phyloP scores from a whole-genome alignment of 2,329 filamentous ascomycete genomes.

The Scedosporium boydii region DNA sequence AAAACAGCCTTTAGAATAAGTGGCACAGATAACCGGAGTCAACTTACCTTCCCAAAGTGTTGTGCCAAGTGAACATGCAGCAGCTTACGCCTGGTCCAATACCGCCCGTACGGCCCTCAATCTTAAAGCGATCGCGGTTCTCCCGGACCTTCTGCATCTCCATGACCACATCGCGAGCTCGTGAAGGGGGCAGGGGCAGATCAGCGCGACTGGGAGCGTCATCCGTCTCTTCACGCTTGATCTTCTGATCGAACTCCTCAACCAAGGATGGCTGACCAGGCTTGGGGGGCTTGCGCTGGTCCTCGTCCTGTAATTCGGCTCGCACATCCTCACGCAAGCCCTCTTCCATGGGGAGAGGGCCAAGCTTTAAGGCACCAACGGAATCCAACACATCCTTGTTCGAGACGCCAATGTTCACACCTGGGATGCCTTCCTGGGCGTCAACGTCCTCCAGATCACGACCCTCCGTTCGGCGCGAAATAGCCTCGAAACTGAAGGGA shows the following conservation, averaged over 20 bases:
- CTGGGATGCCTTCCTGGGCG: conserved; percentile 55
- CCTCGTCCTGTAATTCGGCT: conserved; percentile 77
- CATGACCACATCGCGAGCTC: conserved; percentile 82
- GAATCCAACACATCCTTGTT: conserved; percentile 53
- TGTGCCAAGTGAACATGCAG: conserved; percentile 98
- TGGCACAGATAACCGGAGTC: background rate
- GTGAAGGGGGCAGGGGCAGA: conserved; percentile 78
- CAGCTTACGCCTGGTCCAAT: conserved; percentile 76
- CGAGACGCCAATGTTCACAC: conserved; percentile 50
- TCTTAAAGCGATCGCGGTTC: conserved; percentile 82
- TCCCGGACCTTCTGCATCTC: conserved; percentile 93
- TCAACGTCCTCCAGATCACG: conserved; percentile 55
- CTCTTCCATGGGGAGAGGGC: conserved; percentile 72
- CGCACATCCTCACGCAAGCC: conserved; percentile 79
- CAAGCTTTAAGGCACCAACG: conserved; percentile 58
- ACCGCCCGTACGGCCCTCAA: conserved; percentile 75
- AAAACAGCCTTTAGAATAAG: background rate
- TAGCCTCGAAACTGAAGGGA: conserved; percentile 52
- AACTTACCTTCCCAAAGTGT: conserved; percentile 76
- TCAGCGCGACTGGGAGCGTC: conserved; percentile 72
- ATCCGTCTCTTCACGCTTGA: conserved; percentile 80
- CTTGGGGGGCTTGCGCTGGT: conserved; percentile 63
- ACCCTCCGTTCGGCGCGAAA: conserved; percentile 47
- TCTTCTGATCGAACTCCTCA: conserved; percentile 79
- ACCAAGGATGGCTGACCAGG: conserved; percentile 65